phyloP scores from a whole-genome alignment of 257 asterid genomes.

The Solanum chilense region DNA sequence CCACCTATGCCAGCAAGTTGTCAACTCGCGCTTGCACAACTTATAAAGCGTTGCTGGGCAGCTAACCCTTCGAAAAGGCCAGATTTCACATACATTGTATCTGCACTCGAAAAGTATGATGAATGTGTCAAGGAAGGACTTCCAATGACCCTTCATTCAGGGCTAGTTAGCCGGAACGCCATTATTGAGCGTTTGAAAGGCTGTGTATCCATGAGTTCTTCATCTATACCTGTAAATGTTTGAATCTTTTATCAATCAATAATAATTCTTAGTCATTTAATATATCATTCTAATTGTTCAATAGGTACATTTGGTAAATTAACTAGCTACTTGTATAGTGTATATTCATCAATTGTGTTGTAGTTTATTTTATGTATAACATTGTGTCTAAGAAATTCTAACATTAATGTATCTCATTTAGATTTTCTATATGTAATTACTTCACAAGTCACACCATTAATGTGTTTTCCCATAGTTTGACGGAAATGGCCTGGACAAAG shows the following conservation, averaged over 20 bases:
- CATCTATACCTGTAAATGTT: slow-evolving; percentile 70
- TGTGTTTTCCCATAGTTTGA: background rate
- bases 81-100: slow-evolving; percentile 64
- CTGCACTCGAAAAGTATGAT: slow-evolving; percentile 62
- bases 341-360: background rate
- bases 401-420: background rate
- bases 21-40: slow-evolving; percentile 75
- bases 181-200: slow-evolving; percentile 69
- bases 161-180: slow-evolving; percentile 41
- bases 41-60: slow-evolving; percentile 85
- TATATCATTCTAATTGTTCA: background rate
- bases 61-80: slow-evolving; percentile 82
- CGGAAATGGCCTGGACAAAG: background rate
- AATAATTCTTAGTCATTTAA: background rate
- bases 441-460: background rate
- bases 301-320: background rate
- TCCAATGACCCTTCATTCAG: slow-evolving; percentile 63
- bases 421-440: background rate
- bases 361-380: background rate
- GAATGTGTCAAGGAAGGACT: slow-evolving; percentile 82
- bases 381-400: background rate
- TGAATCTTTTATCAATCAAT: slow-evolving; percentile 12
- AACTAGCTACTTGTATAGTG: background rate
- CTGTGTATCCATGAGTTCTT: slow-evolving; percentile 45
- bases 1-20: slow-evolving; percentile 92